These are phyloP conservation scores for Tetrahymena borealis DNA, from an alignment of 73 alveolate genomes.

Conservation along the genomic window DNA sequence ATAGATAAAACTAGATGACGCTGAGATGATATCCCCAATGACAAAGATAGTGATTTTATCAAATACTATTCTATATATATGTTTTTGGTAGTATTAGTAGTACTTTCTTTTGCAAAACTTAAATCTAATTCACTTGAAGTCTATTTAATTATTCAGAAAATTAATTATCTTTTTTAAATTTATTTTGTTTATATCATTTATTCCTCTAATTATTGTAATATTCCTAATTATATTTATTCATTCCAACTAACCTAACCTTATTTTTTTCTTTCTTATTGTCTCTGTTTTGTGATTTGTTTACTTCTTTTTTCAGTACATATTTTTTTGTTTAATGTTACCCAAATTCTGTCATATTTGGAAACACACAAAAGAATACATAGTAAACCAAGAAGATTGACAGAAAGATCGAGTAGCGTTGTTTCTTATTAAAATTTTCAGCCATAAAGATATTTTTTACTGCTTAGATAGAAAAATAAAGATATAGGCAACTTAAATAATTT, in stretches of 20 bases:
- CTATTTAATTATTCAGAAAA: neutral
- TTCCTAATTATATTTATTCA: too few relatives aligned
- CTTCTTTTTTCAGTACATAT: too few relatives aligned
- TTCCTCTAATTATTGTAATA: too few relatives aligned
- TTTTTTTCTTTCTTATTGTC: too few relatives aligned
- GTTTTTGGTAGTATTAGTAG: neutral
- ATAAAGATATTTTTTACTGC: neutral
- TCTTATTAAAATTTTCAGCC: neutral
- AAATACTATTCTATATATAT: too few relatives aligned
- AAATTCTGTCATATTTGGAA: too few relatives aligned
- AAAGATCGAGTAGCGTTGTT: neutral
- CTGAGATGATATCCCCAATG: too few relatives aligned
- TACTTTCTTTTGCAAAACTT: neutral
- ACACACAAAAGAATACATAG: neutral
- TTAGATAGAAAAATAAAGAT: neutral
- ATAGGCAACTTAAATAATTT: neutral
- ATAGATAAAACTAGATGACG: too few relatives aligned
- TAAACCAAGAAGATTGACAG: neutral
- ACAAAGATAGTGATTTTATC: too few relatives aligned
- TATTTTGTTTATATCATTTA: neutral
- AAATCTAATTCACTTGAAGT: neutral
- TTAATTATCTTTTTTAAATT: neutral
- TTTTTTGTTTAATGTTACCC: too few relatives aligned
- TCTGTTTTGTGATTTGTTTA: too few relatives aligned
- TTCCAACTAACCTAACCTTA: too few relatives aligned